These are phyloP conservation scores for Zymoseptoria pseudotritici DNA, from an alignment of 2,329 filamentous ascomycete genomes.

Conservation along the genomic window DNA sequence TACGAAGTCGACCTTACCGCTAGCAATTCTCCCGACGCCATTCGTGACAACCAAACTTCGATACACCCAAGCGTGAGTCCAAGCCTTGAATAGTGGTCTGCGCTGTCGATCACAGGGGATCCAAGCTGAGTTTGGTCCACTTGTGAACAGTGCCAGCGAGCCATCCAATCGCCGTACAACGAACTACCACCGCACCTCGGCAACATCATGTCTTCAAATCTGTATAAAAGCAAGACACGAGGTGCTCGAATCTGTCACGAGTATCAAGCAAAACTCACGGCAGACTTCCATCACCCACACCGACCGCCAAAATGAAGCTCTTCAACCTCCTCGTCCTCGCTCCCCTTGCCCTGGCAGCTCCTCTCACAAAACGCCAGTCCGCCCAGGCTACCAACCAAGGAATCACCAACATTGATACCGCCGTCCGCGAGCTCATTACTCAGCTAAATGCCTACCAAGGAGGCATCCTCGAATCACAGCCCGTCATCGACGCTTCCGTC, in stretches of 20 bases:
- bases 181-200: background rate
- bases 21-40: background rate
- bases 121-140: background rate
- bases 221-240: background rate
- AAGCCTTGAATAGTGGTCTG: background rate
- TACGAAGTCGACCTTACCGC: background rate
- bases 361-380: conserved; percentile 8
- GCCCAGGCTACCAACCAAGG: conserved; percentile 15
- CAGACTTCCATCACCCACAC: background rate
- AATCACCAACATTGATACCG: conserved; percentile 20
- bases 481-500: conserved; percentile 16
- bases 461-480: conserved; percentile 14
- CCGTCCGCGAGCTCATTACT: conserved; percentile 17
- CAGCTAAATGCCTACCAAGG: conserved; percentile 19
- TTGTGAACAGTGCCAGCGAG: background rate
- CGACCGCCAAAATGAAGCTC: conserved; percentile 9
- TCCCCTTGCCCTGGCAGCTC: conserved; percentile 12
- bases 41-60: background rate
- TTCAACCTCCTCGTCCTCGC: conserved; percentile 13
- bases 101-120: background rate
- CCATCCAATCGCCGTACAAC: background rate
- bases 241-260: background rate
- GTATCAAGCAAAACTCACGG: background rate
- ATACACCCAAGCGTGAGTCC: background rate
- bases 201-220: background rate